Percentiles rank a stretch among this genome's conserved stretches.
Evolutionary conservation across 2,329 filamentous ascomycete species (phyloP).

Genomic region (Aspergillus sp.): DNA sequence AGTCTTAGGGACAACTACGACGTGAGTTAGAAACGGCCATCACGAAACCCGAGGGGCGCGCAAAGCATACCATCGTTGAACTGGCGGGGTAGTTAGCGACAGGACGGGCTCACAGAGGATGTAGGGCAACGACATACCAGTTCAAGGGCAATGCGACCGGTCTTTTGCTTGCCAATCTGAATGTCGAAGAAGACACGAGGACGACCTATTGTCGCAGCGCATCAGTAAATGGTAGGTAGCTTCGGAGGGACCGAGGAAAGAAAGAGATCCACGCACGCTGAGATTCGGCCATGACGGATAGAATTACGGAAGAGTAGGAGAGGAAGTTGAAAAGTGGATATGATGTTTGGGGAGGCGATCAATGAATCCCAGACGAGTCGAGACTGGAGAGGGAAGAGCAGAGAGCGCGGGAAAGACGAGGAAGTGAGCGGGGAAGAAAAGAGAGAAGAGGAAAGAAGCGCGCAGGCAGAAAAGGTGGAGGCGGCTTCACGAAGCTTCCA

Average conservation of each 20-base stretch:
- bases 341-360: slow-evolving; percentile 7
- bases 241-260: slow-evolving; percentile 19
- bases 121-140: slow-evolving; percentile 55
- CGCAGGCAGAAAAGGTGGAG: slow-evolving; percentile 10
- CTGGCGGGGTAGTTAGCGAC: slow-evolving; percentile 29
- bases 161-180: slow-evolving; percentile 69
- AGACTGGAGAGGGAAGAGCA: slow-evolving; percentile 6
- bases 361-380: background rate
- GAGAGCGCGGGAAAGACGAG: slow-evolving; percentile 7
- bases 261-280: slow-evolving; percentile 28
- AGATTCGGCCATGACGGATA: slow-evolving; percentile 35
- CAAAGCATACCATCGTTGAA: slow-evolving; percentile 47
- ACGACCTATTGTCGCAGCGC: slow-evolving; percentile 49
- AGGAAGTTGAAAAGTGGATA: slow-evolving; percentile 1
- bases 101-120: background rate
- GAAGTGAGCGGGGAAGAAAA: slow-evolving; percentile 14
- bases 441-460: slow-evolving; percentile 6
- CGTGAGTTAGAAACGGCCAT: slow-evolving; percentile 48
- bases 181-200: slow-evolving; percentile 93
- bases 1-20: slow-evolving; percentile 79
- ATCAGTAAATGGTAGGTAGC: slow-evolving; percentile 20
- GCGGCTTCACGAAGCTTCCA: slow-evolving; percentile 44
- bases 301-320: slow-evolving; percentile 6
- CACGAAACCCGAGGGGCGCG: background rate
- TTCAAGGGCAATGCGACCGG: slow-evolving; percentile 83